Evolutionary conservation across 352 stramenopile genomes (phyloP), one percentile per base, ranked within the genome.

Genomic region (Hyaloperonospora arabidopsidis): DNA sequence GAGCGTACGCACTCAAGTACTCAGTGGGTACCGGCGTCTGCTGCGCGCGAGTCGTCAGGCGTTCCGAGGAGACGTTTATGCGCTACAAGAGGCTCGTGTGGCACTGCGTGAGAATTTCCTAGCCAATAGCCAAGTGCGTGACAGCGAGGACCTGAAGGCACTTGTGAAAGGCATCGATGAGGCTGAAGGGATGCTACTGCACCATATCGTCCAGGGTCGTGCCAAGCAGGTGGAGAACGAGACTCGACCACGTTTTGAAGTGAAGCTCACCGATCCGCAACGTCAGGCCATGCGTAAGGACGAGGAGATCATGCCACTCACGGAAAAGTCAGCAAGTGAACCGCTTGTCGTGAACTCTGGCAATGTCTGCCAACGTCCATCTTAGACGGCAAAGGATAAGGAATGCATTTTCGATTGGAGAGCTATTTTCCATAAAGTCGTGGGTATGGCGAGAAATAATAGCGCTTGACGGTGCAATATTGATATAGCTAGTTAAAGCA

Each of bases 191-290:
- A 92, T 93, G 81, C 62, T 93, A 51, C 75, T 88, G n/a, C 76
- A 90, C 63, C 69, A 93, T 64, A 92, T 93, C 47, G 84, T 93
- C 11, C 84, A 93, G 52, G 84, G 75, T 17, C 67, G 72, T 17
- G 68, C 77, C 58, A 87, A 85, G 52, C 59, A 71, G 29, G 35
- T 45, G 21, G 65, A 74, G 14, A 68, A 54, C 0, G 45, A 58
- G 12, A 54, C 43, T 5, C 63, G 55, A 38, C 68, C 70, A 41
- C 72, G 67, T 41, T 93, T 83, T 49, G 73, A 89, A 47, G 79
- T 93, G 49, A 72, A 77, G 49, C 72, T 93, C 54, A 90, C 81
- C 22, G 81, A 93, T 57, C 79, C 81, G 25, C 84, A 93, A 63
- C 76, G 75, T 43, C 63, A 67, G 13, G 44, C 65, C 40, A 92